These are phyloP conservation scores for Wickerhamomyces pijperi DNA, from an alignment of 805 yeast genomes.

Conservation along the genomic window DNA sequence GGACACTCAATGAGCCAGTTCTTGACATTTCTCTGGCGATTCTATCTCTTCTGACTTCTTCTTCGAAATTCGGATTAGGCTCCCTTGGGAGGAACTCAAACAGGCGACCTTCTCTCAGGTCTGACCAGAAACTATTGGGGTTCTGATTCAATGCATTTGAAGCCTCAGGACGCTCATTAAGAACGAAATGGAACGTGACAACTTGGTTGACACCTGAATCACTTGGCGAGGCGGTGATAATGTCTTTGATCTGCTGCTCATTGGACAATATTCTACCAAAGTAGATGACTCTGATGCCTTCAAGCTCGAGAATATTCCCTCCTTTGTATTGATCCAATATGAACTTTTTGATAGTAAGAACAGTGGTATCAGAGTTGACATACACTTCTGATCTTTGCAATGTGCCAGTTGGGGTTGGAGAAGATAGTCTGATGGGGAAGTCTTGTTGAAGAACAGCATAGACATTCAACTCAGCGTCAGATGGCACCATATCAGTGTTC, in stretches of 20 bases:
- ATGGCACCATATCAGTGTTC: conserved; percentile 25
- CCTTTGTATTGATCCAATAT: conserved; percentile 16
- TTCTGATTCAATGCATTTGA: neutral
- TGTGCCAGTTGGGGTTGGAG: conserved; percentile 9
- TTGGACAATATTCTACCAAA: conserved; percentile 15
- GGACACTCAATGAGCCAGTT: neutral
- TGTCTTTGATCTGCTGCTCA: conserved; percentile 9
- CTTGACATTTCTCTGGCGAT: conserved; percentile 13
- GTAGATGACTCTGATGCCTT: conserved; percentile 17
- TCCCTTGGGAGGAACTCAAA: conserved; percentile 22
- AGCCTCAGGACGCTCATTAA: no score
- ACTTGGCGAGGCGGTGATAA: conserved; percentile 5
- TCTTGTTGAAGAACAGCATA: conserved; percentile 14
- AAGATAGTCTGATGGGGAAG: conserved; percentile 17
- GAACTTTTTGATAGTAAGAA: conserved; percentile 14
- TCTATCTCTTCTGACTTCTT: conserved; percentile 16
- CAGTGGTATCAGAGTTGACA: conserved; percentile 11
- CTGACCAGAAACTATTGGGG: conserved; percentile 18
- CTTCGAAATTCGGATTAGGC: conserved; percentile 18
- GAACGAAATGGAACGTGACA: conserved; percentile 12
- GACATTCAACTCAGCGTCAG: conserved; percentile 15
- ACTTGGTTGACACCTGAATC: neutral
- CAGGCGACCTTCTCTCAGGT: conserved; percentile 15
- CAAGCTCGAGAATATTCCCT: conserved; percentile 5
- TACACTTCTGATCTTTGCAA: conserved; percentile 7